phyloP scores from a whole-genome alignment of 2,329 filamentous ascomycete species.

The Venturia nashicola region DNA sequence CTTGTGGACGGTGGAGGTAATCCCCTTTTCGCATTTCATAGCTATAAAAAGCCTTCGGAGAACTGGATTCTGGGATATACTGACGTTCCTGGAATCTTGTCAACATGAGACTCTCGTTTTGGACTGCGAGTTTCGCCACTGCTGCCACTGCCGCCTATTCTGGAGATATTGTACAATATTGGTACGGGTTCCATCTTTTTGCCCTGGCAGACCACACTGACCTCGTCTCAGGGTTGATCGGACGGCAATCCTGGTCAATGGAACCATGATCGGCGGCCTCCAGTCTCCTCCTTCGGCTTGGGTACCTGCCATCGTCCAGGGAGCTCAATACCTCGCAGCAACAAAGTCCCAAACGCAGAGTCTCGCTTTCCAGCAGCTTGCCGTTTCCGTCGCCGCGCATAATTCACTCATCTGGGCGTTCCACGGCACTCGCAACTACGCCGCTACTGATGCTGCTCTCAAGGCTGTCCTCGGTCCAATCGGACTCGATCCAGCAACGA shows the following conservation, averaged over 20 bases:
- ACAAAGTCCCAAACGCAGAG: conserved; percentile 14
- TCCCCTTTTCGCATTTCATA: not conserved
- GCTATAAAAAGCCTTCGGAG: not conserved
- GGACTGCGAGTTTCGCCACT: not conserved
- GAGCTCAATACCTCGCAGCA: conserved; percentile 17
- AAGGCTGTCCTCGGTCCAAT: conserved; percentile 14
- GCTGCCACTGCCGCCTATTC: conserved; percentile 12
- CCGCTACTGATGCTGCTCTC: conserved; percentile 15
- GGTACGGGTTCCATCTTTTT: conserved; percentile 8
- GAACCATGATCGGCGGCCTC: conserved; percentile 17
- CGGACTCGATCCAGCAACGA: conserved; percentile 14
- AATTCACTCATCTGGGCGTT: conserved; percentile 18
- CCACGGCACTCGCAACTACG: conserved; percentile 18
- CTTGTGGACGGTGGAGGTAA: not conserved
- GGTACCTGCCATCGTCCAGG: conserved; percentile 18
- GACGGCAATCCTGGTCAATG: conserved; percentile 15
- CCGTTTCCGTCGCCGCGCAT: conserved; percentile 20
- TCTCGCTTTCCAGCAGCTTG: conserved; percentile 18
- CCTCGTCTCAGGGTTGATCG: conserved; percentile 15
- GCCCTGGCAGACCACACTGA: not conserved
- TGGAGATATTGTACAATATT: conserved; percentile 16
- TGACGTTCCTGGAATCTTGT: not conserved
- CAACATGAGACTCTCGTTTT: not conserved
- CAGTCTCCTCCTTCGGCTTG: conserved; percentile 19
- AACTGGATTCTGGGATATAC: not conserved